A percentile compares a stretch with the other conserved stretches of the same genome.
phyloP scores from a whole-genome alignment of 2,329 filamentous ascomycete species.

The Leptographium lundbergii region DNA sequence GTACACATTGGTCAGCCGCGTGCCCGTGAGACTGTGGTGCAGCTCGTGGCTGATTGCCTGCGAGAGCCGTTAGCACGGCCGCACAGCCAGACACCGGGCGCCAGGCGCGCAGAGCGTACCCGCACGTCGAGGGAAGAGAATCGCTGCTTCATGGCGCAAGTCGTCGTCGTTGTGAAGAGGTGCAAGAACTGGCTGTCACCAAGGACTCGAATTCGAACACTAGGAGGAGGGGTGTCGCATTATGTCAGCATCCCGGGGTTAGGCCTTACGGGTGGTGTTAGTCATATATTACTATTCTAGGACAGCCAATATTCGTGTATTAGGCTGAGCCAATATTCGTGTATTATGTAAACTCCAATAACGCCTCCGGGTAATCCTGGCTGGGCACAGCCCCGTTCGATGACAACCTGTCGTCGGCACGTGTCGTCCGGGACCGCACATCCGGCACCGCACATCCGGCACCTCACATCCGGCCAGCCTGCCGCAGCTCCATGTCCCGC shows the following conservation, averaged over 20 bases:
- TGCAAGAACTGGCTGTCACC: neutral
- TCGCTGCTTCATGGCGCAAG: constrained; percentile 4
- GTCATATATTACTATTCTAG: neutral
- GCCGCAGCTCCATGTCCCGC: constrained; percentile 10
- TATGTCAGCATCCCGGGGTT: neutral
- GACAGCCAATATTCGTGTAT: too few relatives aligned
- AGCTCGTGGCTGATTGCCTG: constrained; percentile 94
- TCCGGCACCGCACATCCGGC: too few relatives aligned
- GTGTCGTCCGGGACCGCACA: too few relatives aligned
- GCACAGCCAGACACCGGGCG: neutral
- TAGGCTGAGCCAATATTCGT: too few relatives aligned
- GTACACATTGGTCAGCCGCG: constrained; percentile 88
- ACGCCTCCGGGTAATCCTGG: too few relatives aligned
- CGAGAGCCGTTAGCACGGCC: neutral
- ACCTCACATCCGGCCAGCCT: constrained; percentile 7
- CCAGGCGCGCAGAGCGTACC: neutral
- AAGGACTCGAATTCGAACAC: neutral
- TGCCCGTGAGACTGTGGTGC: constrained; percentile 56
- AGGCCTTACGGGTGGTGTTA: neutral
- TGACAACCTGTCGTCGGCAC: too few relatives aligned
- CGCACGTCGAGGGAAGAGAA: constrained; percentile 5
- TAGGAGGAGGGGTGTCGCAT: neutral
- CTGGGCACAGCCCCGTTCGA: neutral
- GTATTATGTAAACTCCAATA: too few relatives aligned
- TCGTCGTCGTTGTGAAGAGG: neutral